Percentiles rank a stretch among this genome's conserved stretches.
phyloP scores from a whole-genome alignment of 257 asterid species.

The Forsythia viridissima region DNA sequence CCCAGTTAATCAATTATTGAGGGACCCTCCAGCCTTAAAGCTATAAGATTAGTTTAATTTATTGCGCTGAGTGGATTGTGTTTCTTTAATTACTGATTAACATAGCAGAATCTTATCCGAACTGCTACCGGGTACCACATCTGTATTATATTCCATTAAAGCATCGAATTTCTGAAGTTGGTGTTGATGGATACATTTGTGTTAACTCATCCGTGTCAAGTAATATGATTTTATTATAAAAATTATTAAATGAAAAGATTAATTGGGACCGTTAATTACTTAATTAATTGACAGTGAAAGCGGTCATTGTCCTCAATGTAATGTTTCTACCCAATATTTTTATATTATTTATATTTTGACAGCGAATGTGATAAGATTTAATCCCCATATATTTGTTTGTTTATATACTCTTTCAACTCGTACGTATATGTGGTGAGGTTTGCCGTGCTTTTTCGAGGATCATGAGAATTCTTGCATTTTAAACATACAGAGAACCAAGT shows the following conservation, averaged over 20 bases:
- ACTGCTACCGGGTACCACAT: neutral
- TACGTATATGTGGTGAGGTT: too few species aligned
- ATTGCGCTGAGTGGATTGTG: neutral
- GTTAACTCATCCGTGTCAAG: neutral
- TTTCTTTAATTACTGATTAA: neutral
- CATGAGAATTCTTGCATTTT: too few species aligned
- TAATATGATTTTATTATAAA: neutral
- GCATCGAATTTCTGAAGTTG: neutral
- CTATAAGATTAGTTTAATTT: too few species aligned
- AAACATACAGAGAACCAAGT: too few species aligned
- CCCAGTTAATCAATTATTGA: neutral
- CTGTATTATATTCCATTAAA: neutral
- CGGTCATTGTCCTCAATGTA: too few species aligned
- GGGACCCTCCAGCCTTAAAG: conserved; percentile 10
- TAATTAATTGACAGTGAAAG: neutral
- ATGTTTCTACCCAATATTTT: too few species aligned
- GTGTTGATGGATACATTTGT: neutral
- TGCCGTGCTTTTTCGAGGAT: too few species aligned
- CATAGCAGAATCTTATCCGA: neutral
- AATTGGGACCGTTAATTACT: neutral
- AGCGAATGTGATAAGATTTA: too few species aligned
- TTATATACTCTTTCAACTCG: too few species aligned
- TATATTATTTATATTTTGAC: too few species aligned
- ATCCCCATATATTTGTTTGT: too few species aligned
- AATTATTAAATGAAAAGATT: neutral